Evolutionary conservation across 805 yeast species (phyloP), one percentile per base, ranked within the genome.

Genomic region (Brettanomyces anomalus): DNA sequence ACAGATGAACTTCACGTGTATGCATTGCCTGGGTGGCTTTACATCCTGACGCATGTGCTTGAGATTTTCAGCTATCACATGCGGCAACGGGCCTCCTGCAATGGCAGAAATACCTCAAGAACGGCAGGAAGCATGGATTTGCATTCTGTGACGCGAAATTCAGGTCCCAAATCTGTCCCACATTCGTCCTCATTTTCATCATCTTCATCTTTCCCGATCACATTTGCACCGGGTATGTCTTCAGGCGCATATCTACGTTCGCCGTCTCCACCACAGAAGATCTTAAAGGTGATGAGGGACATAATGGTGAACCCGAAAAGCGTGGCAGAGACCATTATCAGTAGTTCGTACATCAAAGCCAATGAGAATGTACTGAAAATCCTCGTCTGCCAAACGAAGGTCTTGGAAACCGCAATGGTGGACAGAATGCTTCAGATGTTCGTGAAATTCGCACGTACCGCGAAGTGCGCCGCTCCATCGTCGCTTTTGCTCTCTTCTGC

Each of bases 11-110:
- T 36, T n/a, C 53, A 49, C 8, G 35, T 57, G 11, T 53, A 51
- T 32, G 54, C 51, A 8, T 45, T 62, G 28, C 79, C 81, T 0
- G 81, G 81, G 0, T 68, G 68, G 43, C 54, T 64, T 16, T 58
- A 68, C 18, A 56, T 76, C 14, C 52, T 71, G 32, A 57, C 74
- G 21, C 80, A 76, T 53, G 50, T 74, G 17, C 64, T 61, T 47
- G 78, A 73, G 52, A 57, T 60, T 14, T 38, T 58, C 7, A 57
- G 56, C 39, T 49, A 46, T 38, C 62, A 60, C 43, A 31, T 52
- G 4, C 37, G 43, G n/a, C 54, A 47, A 18, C 43, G 46, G 10
- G 33, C 35, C 14, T 13, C 18, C 13, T 35, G 21, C 14, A 24
- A 18, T 16, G 20, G n/a, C n/a, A n/a, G n/a, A n/a, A n/a, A n/a